Conservation (phyloP, 2,329 filamentous ascomycete genomes). For the Penicillium sp. region DNA sequence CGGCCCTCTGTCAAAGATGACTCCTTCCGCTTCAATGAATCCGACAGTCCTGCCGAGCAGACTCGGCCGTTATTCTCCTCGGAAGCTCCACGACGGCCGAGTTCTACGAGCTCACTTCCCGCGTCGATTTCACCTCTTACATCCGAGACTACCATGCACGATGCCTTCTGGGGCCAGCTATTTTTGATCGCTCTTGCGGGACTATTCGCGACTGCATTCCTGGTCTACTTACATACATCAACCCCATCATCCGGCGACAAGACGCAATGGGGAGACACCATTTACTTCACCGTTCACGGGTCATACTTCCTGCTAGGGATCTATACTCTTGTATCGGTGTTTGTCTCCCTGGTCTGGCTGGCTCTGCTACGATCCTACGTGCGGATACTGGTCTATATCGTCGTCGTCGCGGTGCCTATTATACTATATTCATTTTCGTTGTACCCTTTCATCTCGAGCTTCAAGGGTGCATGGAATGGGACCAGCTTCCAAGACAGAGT, state of each 20-base stretch:
- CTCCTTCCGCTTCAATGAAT: slow-evolving; percentile 46
- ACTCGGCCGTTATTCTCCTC: slow-evolving; percentile 56
- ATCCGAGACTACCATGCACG: slow-evolving; percentile 77
- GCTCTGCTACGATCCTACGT: slow-evolving; percentile 87
- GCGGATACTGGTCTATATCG: slow-evolving; percentile 77
- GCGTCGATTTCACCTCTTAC: slow-evolving; percentile 64
- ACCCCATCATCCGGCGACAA: slow-evolving; percentile 68
- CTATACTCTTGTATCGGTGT: slow-evolving; percentile 87
- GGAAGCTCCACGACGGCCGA: slow-evolving; percentile 53
- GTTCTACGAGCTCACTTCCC: slow-evolving; percentile 60
- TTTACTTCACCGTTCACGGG: slow-evolving; percentile 85
- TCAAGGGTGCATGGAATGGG: slow-evolving; percentile 77
- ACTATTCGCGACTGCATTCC: slow-evolving; percentile 84
- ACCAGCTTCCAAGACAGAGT: slow-evolving; percentile 79
- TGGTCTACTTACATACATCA: slow-evolving; percentile 88
- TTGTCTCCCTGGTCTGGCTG: slow-evolving; percentile 90
- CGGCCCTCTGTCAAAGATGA: slow-evolving; percentile 47
- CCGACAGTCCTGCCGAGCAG: slow-evolving; percentile 58
- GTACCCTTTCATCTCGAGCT: slow-evolving; percentile 90
- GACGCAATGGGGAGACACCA: slow-evolving; percentile 81
- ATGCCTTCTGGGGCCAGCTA: slow-evolving; percentile 89
- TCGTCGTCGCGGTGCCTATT: slow-evolving; percentile 82
- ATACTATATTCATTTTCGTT: slow-evolving; percentile 88
- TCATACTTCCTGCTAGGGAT: slow-evolving; percentile 89
- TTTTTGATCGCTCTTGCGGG: slow-evolving; percentile 85